Percentiles rank a stretch among this genome's conserved stretches.
Conservation (phyloP, 306 rosid species). For the Pachyrhizus erosus region DNA sequence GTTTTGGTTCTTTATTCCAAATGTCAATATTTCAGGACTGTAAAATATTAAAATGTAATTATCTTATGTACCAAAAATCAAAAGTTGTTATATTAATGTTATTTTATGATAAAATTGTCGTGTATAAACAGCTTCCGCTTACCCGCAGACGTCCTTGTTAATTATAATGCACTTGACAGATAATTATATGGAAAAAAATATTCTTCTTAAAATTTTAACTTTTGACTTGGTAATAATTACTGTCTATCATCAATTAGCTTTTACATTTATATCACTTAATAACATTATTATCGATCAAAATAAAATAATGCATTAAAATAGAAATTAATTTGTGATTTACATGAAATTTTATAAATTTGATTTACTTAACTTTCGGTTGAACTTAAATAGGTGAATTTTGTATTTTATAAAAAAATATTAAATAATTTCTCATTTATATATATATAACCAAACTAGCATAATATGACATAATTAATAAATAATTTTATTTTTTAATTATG, state of each 20-base stretch:
- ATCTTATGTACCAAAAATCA: neutral
- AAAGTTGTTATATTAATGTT: neutral
- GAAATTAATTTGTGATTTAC: too few relatives aligned
- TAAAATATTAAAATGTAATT: neutral
- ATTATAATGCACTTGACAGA: conserved; percentile 6
- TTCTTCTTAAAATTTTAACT: neutral
- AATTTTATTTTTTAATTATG: too few relatives aligned
- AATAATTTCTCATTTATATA: too few relatives aligned
- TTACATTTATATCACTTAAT: neutral
- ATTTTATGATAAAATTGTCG: conserved; percentile 1
- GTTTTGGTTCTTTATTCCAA: neutral
- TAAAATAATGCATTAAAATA: too few relatives aligned
- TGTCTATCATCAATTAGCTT: neutral
- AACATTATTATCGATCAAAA: neutral
- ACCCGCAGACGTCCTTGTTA: neutral
- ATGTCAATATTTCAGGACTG: neutral
- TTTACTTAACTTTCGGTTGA: too few relatives aligned
- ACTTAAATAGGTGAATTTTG: neutral
- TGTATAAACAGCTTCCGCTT: neutral
- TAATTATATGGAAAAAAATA: neutral
- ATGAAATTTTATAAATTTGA: too few relatives aligned
- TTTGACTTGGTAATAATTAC: neutral
- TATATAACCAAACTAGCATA: too few relatives aligned
- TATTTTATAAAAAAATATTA: too few relatives aligned
- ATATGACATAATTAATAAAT: too few relatives aligned